These are phyloP conservation scores for Starmerella tilneyi DNA, from an alignment of 805 yeast species.

Conservation along the genomic window DNA sequence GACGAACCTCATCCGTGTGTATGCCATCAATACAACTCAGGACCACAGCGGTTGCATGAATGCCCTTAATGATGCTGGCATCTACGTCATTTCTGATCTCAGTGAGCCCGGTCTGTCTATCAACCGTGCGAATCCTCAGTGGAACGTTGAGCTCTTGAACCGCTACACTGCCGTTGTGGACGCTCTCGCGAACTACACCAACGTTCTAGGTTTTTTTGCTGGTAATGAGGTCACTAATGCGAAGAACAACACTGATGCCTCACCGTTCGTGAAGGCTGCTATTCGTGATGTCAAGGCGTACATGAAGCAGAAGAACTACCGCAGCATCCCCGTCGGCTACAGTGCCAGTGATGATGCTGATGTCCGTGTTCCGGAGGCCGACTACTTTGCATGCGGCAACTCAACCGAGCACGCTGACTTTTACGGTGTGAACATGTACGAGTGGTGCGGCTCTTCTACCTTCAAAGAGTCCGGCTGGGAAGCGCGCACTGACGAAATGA, in stretches of 20 bases:
- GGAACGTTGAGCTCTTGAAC: constrained; percentile 61
- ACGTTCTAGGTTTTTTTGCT: constrained; percentile 88
- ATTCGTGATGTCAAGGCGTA: constrained; percentile 78
- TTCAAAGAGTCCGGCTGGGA: constrained; percentile 56
- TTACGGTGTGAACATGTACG: constrained; percentile 79
- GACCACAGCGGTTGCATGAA: constrained; percentile 73
- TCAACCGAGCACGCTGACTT: constrained; percentile 49
- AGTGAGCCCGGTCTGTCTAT: constrained; percentile 77
- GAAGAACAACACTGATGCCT: constrained; percentile 68
- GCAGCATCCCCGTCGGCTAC: constrained; percentile 86
- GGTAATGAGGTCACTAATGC: constrained; percentile 95
- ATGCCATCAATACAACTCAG: constrained; percentile 63
- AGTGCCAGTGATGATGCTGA: constrained; percentile 81
- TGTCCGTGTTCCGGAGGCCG: constrained; percentile 69
- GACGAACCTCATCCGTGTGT: constrained; percentile 75
- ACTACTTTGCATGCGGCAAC: constrained; percentile 77
- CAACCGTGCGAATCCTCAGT: constrained; percentile 62
- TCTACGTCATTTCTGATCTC: constrained; percentile 82
- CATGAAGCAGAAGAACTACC: constrained; percentile 53
- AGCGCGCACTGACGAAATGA: constrained; percentile 60
- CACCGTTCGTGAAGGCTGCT: constrained; percentile 94
- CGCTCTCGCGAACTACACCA: constrained; percentile 61
- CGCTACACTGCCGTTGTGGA: constrained; percentile 81
- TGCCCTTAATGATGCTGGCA: constrained; percentile 69
- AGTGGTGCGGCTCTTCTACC: constrained; percentile 68